These are phyloP conservation scores for Ziziphus jujuba DNA, from an alignment of 306 rosid genomes.

Conservation along the genomic window DNA sequence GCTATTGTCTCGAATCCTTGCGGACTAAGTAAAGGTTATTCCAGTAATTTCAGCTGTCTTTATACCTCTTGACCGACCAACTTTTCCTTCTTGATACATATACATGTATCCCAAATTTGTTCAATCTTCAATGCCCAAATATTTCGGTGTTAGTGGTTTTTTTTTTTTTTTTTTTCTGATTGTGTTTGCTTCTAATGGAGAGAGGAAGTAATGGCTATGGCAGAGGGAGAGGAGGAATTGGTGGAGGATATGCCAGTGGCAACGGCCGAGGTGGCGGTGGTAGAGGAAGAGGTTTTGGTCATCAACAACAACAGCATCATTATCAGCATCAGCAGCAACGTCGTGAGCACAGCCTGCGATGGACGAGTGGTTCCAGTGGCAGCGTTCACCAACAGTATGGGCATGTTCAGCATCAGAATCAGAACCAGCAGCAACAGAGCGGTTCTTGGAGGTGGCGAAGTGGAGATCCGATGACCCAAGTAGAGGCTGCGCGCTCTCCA, in stretches of 20 bases:
- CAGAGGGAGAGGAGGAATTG: slow-evolving; percentile 1
- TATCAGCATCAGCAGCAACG: neutral
- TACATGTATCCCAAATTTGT: too few species aligned
- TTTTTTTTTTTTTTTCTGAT: too few species aligned
- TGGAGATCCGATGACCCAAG: neutral
- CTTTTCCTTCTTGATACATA: too few species aligned
- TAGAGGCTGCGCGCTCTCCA: neutral
- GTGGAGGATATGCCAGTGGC: neutral
- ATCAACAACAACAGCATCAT: too few species aligned
- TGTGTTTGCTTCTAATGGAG: slow-evolving; percentile 10
- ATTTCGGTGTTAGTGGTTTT: too few species aligned
- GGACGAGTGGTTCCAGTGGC: neutral
- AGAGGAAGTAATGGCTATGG: slow-evolving; percentile 11
- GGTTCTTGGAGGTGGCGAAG: neutral
- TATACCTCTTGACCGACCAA: too few species aligned
- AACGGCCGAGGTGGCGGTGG: slow-evolving; percentile 6
- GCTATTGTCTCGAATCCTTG: too few species aligned
- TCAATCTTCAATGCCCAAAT: too few species aligned
- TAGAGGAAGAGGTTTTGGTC: slow-evolving; percentile 6
- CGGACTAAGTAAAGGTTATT: too few species aligned
- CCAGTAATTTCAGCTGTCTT: too few species aligned
- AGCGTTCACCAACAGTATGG: too few species aligned
- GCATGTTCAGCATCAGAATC: neutral
- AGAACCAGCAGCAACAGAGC: neutral
- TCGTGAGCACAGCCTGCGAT: neutral